A percentile compares a stretch with the other conserved stretches of the same genome.
These are phyloP conservation scores for Solanum hybrid DNA, from an alignment of 305 asterid genomes.

Conservation along the genomic window DNA sequence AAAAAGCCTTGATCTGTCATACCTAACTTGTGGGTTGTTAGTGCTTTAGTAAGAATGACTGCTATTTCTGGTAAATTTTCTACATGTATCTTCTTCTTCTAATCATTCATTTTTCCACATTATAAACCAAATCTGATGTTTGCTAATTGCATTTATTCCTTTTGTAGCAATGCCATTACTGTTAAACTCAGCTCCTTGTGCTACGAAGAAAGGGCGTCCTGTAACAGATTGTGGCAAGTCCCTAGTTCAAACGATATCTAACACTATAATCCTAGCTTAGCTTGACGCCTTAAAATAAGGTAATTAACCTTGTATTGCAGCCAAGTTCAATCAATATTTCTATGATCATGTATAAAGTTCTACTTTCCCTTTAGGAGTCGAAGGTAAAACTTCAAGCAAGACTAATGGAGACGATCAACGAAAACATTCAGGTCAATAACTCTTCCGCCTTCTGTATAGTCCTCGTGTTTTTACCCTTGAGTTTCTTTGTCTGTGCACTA, in stretches of 20 bases:
- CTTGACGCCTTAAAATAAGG: neutral
- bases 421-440: neutral
- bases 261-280: neutral
- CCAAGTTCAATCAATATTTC: neutral
- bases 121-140: neutral
- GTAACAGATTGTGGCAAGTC: neutral
- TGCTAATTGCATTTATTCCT: neutral
- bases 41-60: neutral
- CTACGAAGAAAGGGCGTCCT: neutral
- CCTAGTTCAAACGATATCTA: neutral
- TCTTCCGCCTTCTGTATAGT: neutral
- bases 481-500: neutral
- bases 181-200: neutral
- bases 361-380: neutral
- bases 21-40: neutral
- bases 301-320: neutral
- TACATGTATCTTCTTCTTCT: neutral
- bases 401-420: neutral
- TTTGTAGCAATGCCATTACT: conserved; percentile 2
- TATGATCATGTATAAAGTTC: neutral
- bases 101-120: neutral
- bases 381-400: neutral
- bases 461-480: neutral
- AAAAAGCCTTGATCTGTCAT: neutral
- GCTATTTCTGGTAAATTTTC: neutral